Evolutionary conservation across 495 filamentous ascomycete species (phyloP).

Genomic region (Penicillium mononematosum): DNA sequence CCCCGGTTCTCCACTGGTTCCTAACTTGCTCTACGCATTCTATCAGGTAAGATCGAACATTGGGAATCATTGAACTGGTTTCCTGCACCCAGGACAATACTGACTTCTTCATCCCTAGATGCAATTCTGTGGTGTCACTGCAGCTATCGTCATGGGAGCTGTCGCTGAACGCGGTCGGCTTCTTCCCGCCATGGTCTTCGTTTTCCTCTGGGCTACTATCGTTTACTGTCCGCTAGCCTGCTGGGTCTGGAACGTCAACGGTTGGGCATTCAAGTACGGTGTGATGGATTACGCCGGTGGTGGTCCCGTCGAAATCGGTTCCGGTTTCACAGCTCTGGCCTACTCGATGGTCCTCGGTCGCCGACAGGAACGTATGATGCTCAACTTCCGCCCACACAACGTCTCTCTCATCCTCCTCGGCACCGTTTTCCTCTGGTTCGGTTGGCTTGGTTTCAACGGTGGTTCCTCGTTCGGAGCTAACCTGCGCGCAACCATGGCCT

Average conservation of each 20-base stretch:
- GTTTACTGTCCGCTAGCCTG: conserved; percentile 96
- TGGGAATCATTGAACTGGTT: background rate
- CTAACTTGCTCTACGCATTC: conserved; percentile 62
- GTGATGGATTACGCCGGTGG: conserved; percentile 96
- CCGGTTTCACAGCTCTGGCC: conserved; percentile 86
- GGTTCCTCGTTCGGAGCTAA: conserved; percentile 97
- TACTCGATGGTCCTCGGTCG: conserved; percentile 95
- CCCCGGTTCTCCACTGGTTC: conserved; percentile 62
- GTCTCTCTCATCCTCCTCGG: conserved; percentile 96
- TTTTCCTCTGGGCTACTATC: conserved; percentile 92
- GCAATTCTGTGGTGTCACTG: conserved; percentile 94
- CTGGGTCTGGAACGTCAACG: conserved; percentile 94
- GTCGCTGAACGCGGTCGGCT: conserved; percentile 93
- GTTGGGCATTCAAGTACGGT: conserved; percentile 90
- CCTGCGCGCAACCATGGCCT: conserved; percentile 90
- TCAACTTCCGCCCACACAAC: conserved; percentile 94
- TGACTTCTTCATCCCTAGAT: conserved; percentile 53
- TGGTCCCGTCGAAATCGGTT: conserved; percentile 96
- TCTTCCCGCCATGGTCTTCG: conserved; percentile 92
- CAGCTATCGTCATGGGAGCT: conserved; percentile 87
- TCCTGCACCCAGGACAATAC: background rate
- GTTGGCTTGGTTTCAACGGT: conserved; percentile 98
- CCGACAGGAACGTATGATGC: conserved; percentile 99
- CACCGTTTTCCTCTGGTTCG: conserved; percentile 95
- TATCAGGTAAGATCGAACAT: conserved; percentile 56